Evolutionary conservation across 176 grass and related monocot genomes (phyloP).

Genomic region (Oryza punctata): DNA sequence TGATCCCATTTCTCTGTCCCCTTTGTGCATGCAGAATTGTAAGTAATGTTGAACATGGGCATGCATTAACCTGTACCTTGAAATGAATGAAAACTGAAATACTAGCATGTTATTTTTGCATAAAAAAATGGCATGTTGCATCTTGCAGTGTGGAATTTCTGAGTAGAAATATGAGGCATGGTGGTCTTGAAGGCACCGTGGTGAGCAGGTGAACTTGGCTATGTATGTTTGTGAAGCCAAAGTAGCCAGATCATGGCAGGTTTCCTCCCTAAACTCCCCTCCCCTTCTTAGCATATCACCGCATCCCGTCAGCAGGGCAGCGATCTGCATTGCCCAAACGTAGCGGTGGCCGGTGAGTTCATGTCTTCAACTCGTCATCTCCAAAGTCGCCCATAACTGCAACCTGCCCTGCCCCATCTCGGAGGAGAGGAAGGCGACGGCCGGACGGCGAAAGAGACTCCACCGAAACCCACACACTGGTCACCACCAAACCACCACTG

Average conservation of each 20-base stretch:
- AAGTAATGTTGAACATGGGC: neutral
- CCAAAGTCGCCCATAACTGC: neutral
- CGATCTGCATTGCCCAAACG: neutral
- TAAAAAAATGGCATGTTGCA: neutral
- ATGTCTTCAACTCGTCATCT: neutral
- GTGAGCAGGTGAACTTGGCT: neutral
- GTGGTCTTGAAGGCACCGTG: neutral
- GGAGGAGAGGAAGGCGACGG: neutral
- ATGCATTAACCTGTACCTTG: neutral
- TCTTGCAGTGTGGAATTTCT: neutral
- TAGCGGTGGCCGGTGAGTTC: too few species aligned
- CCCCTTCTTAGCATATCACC: neutral
- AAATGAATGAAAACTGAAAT: neutral
- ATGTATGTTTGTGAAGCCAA: neutral
- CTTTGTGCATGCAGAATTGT: neutral
- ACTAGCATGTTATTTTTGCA: too few species aligned
- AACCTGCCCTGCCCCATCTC: neutral
- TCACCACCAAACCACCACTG: neutral
- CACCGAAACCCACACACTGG: neutral
- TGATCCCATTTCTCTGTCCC: neutral
- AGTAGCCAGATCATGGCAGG: neutral
- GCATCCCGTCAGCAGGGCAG: too few species aligned
- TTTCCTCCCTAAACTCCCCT: neutral
- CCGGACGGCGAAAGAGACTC: neutral
- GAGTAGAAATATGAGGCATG: neutral